Evolutionary conservation across 1,139 yeast species (phyloP), one percentile per base, ranked within the genome.

Genomic region (Kodamaea arcana): DNA sequence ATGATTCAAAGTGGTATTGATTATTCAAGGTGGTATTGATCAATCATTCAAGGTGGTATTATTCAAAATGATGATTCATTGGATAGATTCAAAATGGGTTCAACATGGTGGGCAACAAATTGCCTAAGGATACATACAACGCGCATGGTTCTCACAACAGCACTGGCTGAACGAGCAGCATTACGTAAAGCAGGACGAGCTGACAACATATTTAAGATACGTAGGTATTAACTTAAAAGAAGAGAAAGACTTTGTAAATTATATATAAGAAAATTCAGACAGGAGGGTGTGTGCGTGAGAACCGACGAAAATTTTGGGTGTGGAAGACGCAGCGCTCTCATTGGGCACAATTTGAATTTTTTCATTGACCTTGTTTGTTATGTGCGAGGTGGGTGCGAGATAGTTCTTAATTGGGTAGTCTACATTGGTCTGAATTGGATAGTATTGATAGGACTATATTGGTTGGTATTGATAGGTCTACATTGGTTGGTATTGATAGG

Each of bases 171-270:
- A 73, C 86, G 81, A 62, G 83, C 78, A 65, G 86, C 86, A 63
- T 83, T 75, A 74, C 88, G 84, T 68, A 81, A 73, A 71, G 78
- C 78, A 67, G 85, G 77, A 78, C 90, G 86, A 62, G 80, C 77
- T 63, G 88, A 79, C 76, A 82, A 82, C 90, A 82, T 82, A 25
- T 25, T 25, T 15, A n/a, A n/a, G 12, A 16, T 28, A 6, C 17
- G 24, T 28, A 17, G n/a, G 10, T 28, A 21, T 17, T 27, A 18
- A 11, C 24, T 28, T 3, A 7, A n/a, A 20, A 12, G 11, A 28
- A 28, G 15, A 25, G 28, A 14, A 25, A 25, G 12, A 12, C 11
- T 12, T 8, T 13, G 14, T 15, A 25, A 36, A 36, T 36, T 37
- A 37, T 37, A 37, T 34, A 34, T n/a, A n/a, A n/a, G 13, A 29